A percentile compares a stretch with the other conserved stretches of the same genome.
These are phyloP conservation scores for Auricularia sp. DNA, from an alignment of 768 basidiomycete genomes.

Conservation along the genomic window DNA sequence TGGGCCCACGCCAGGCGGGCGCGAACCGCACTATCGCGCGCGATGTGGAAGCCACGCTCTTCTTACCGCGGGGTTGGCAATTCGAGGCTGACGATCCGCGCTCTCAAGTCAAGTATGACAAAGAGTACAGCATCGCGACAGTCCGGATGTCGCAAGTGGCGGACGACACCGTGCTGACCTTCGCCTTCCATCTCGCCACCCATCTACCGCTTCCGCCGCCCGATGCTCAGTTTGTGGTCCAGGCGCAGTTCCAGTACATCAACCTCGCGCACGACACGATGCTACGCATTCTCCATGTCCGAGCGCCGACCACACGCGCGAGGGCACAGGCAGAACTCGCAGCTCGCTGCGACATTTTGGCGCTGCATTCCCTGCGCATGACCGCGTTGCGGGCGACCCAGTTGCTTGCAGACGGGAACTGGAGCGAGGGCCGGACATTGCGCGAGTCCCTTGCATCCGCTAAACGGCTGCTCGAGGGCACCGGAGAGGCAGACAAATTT, in stretches of 20 bases:
- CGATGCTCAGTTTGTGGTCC: neutral
- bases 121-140: neutral
- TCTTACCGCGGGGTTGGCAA: neutral
- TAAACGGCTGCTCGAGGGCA: neutral
- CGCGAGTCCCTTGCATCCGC: neutral
- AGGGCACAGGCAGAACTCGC: neutral
- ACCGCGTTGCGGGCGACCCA: neutral
- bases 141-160: neutral
- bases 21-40: neutral
- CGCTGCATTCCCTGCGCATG: neutral
- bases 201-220: neutral
- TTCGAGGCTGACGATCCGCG: neutral
- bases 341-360: neutral
- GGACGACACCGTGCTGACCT: neutral
- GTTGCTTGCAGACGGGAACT: neutral
- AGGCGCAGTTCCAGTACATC: neutral
- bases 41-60: neutral
- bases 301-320: neutral
- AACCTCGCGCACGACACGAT: neutral
- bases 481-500: neutral
- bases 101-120: neutral
- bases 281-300: neutral
- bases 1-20: neutral
- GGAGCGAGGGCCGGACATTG: neutral
- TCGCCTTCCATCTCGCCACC: neutral